These are phyloP conservation scores for Brassica juncea DNA, from an alignment of 345 rosid genomes.

Conservation along the genomic window DNA sequence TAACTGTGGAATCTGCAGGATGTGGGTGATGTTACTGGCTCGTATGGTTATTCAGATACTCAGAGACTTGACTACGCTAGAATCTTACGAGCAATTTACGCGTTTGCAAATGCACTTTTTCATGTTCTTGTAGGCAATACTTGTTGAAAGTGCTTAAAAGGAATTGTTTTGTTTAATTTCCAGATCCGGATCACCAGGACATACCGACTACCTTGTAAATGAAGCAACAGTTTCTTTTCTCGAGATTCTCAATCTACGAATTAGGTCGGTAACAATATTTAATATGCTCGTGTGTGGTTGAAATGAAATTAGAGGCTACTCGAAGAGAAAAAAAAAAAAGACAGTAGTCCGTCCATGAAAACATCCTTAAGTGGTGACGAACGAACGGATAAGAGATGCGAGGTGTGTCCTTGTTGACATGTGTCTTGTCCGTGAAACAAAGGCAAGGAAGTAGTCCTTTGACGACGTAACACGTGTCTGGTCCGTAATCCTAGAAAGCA, in stretches of 20 bases:
- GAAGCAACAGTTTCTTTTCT: conserved; percentile 27
- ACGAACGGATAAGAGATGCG: conserved; percentile 23
- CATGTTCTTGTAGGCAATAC: not conserved
- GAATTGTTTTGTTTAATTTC: conserved; percentile 7
- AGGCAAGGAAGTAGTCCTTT: not conserved
- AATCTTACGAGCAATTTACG: conserved; percentile 84
- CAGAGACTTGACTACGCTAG: conserved; percentile 90
- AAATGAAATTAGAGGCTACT: conserved; percentile 13
- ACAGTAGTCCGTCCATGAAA: conserved; percentile 2
- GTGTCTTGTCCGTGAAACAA: not conserved
- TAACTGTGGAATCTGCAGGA: conserved; percentile 50
- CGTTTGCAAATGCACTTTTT: conserved; percentile 75
- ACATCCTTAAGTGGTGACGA: conserved; percentile 6
- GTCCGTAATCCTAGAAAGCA: not conserved
- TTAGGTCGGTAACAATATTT: conserved; percentile 14
- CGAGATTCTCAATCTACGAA: not conserved
- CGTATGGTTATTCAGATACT: conserved; percentile 93
- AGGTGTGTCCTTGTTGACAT: conserved; percentile 13
- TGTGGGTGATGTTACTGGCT: conserved; percentile 93
- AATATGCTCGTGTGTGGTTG: conserved; percentile 12
- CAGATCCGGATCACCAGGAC: conserved; percentile 90
- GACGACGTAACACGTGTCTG: conserved; percentile 6
- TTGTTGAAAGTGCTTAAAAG: not conserved
- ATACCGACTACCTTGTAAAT: conserved; percentile 49
- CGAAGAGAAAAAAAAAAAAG: not conserved